Percentiles rank a stretch among this genome's conserved stretches.
phyloP scores from a whole-genome alignment of 2,329 filamentous ascomycete species.

The Colletotrichum eremochloae region DNA sequence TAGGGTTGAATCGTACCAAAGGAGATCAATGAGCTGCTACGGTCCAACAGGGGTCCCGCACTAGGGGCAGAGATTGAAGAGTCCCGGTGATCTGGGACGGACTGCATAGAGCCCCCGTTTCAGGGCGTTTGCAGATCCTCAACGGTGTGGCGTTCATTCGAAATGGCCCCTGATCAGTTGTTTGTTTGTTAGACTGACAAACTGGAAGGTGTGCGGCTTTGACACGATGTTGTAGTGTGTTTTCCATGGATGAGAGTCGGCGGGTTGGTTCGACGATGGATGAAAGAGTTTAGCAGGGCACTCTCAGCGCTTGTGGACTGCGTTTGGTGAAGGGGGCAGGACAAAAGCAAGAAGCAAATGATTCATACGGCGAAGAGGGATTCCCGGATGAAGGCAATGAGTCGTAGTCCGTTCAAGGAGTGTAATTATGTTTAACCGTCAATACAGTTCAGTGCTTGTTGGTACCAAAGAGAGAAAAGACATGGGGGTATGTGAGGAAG shows the following conservation, averaged over 20 bases:
- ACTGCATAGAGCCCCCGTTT: not conserved
- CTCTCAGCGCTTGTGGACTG: not conserved
- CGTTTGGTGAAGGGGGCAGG: not conserved
- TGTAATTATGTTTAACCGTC: not conserved
- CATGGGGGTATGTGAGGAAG: not conserved
- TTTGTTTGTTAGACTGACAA: not conserved
- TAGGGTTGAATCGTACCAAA: slow-evolving; percentile 13
- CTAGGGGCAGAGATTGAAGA: slow-evolving; percentile 18
- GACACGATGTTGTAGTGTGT: not conserved
- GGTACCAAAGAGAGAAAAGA: not conserved
- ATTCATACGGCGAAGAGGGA: not conserved
- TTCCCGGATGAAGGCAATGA: not conserved
- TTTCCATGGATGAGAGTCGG: not conserved
- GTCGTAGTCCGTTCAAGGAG: not conserved
- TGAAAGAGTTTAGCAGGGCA: not conserved
- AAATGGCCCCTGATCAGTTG: not conserved
- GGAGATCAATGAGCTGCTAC: not conserved
- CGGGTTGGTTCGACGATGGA: not conserved
- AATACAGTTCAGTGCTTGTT: not conserved
- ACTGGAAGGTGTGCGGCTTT: not conserved
- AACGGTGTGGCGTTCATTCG: slow-evolving; percentile 6
- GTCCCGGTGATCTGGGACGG: slow-evolving; percentile 9
- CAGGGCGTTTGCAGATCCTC: slow-evolving; percentile 11
- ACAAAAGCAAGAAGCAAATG: not conserved
- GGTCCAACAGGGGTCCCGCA: slow-evolving; percentile 18